Conservation (phyloP, 1,284 basidiomycete species). For the Ceratobasidium sp. region DNA sequence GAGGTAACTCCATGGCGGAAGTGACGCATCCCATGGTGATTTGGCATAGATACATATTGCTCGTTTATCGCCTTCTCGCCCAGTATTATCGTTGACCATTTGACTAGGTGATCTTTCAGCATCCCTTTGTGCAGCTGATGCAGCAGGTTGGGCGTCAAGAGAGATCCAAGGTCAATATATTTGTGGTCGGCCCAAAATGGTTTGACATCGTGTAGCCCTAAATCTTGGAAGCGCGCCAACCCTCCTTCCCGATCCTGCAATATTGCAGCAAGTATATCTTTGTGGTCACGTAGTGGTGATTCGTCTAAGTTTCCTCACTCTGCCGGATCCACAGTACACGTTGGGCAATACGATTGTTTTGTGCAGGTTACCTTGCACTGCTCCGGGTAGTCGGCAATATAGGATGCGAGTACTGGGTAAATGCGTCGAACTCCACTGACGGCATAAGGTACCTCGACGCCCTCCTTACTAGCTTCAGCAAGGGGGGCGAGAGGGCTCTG, state of each 20-base stretch:
- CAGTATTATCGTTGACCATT: no score
- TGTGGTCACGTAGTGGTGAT: slow-evolving; percentile 4
- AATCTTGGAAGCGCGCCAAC: not conserved
- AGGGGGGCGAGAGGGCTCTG: slow-evolving; percentile 36
- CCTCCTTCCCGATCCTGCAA: not conserved
- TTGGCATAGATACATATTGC: no score
- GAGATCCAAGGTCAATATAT: slow-evolving; percentile 51
- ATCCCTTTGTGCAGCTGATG: slow-evolving; percentile 57
- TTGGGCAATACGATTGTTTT: slow-evolving; percentile 30
- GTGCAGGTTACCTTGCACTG: slow-evolving; percentile 45
- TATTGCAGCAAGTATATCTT: not conserved
- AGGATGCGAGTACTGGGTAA: slow-evolving; percentile 37
- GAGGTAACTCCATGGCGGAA: slow-evolving; percentile 21
- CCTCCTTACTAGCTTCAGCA: slow-evolving; percentile 46
- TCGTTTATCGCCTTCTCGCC: no score
- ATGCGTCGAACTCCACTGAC: slow-evolving; percentile 40
- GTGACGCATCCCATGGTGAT: no score
- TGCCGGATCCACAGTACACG: slow-evolving; percentile 23
- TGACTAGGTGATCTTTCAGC: slow-evolving; percentile 48
- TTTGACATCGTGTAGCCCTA: slow-evolving; percentile 10
- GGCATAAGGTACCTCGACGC: slow-evolving; percentile 15
- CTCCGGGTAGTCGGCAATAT: slow-evolving; percentile 48
- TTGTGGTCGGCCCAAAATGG: slow-evolving; percentile 54
- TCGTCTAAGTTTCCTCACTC: not conserved
- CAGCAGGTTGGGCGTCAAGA: slow-evolving; percentile 54